Conservation (phyloP, 176 grass and related monocot genomes). For the Hsuehochloa calcarea region DNA sequence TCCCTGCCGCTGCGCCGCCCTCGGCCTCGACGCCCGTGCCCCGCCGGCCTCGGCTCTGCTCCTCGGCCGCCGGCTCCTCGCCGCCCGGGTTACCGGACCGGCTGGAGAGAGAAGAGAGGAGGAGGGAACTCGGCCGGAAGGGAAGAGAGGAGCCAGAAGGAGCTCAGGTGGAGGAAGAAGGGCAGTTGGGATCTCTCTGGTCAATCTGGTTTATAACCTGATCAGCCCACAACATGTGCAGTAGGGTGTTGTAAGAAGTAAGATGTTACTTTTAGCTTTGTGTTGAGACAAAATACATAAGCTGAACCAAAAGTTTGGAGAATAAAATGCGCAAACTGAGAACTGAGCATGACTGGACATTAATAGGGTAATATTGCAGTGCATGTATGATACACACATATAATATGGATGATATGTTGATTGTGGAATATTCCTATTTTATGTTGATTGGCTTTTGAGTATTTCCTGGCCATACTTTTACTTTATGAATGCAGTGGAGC, state of each 20-base stretch:
- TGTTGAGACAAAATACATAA: slow-evolving; percentile 15
- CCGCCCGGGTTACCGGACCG: too few relatives aligned
- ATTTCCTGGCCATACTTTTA: slow-evolving; percentile 17
- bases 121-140: too few relatives aligned
- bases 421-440: background rate
- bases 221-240: background rate
- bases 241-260: too few relatives aligned
- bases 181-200: too few relatives aligned
- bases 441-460: slow-evolving; percentile 19
- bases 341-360: background rate
- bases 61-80: too few relatives aligned
- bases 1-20: too few relatives aligned
- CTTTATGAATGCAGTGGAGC: slow-evolving; percentile 60
- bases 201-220: background rate
- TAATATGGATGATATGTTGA: background rate
- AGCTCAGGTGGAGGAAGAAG: too few relatives aligned
- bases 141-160: too few relatives aligned
- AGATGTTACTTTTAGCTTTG: background rate
- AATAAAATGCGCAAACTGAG: background rate
- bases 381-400: background rate
- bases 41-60: too few relatives aligned
- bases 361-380: background rate
- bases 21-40: too few relatives aligned
- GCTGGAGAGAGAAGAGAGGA: too few relatives aligned
- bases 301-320: background rate